Percentiles rank a stretch among this genome's conserved stretches.
phyloP scores from a whole-genome alignment of 2,329 filamentous ascomycete species.

The Pseudocercospora vitis region DNA sequence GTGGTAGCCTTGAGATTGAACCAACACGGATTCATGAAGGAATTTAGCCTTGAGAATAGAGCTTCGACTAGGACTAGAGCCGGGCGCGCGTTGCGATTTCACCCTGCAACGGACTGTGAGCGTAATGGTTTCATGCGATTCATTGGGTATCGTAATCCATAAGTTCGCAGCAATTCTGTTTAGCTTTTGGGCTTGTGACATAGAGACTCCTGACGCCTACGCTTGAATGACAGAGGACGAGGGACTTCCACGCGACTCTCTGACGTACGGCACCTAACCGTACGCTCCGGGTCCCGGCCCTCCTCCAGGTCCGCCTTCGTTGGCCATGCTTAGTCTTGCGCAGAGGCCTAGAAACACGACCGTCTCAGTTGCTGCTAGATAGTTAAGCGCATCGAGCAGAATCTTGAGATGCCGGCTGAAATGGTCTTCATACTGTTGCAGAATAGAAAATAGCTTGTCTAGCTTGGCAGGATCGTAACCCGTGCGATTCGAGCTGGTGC shows the following conservation, averaged over 20 bases:
- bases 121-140: not conserved
- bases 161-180: conserved; percentile 1
- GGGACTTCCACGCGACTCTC: not conserved
- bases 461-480: conserved; percentile 58
- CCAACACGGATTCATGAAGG: no score
- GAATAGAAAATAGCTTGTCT: conserved; percentile 78
- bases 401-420: conserved; percentile 93
- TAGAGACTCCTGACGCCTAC: conserved; percentile 14
- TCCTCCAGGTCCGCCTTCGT: conserved; percentile 57
- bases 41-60: no score
- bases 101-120: no score
- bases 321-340: conserved; percentile 76
- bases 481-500: conserved; percentile 35
- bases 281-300: conserved; percentile 28
- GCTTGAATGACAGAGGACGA: conserved; percentile 13
- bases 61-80: no score
- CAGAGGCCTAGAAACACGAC: conserved; percentile 89
- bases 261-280: conserved; percentile 14
- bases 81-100: no score
- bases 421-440: conserved; percentile 89
- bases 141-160: not conserved
- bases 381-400: conserved; percentile 89
- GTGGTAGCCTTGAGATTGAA: no score
- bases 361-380: conserved; percentile 95
- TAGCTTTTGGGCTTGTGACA: not conserved